Percentiles rank a stretch among this genome's conserved stretches.
Evolutionary conservation across 768 basidiomycete species (phyloP).

Genomic region (Leccinum disarticulatum): DNA sequence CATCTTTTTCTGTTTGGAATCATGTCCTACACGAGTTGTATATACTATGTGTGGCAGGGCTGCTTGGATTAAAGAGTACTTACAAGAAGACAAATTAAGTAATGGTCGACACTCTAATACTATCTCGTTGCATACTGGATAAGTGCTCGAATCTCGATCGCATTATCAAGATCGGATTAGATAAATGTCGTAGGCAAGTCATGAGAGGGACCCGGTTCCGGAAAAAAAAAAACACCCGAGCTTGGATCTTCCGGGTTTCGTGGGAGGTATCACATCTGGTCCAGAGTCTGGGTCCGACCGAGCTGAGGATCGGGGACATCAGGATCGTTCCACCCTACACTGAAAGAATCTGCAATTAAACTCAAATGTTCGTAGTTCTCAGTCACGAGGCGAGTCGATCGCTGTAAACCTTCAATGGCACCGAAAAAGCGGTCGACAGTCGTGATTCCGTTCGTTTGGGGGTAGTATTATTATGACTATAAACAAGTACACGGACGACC

Average conservation of each 20-base stretch:
- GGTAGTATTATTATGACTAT: neutral
- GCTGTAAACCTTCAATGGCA: fast-evolving
- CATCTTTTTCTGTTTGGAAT: neutral
- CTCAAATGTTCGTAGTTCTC: neutral
- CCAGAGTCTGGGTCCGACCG: too few species aligned
- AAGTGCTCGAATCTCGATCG: neutral
- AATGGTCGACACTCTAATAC: neutral
- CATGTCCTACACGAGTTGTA: neutral
- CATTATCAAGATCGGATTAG: neutral
- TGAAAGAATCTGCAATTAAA: neutral
- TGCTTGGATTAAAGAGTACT: neutral
- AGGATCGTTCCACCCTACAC: too few species aligned
- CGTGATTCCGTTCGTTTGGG: neutral
- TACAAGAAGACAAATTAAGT: neutral
- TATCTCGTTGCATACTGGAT: neutral
- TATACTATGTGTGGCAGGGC: neutral
- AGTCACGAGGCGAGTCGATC: neutral
- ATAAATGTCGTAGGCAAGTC: neutral
- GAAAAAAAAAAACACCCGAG: neutral
- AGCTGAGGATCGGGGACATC: too few species aligned
- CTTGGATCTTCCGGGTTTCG: too few species aligned
- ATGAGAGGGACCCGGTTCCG: neutral
- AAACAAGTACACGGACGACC: neutral
- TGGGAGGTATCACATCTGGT: neutral
- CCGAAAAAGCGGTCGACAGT: neutral